These are phyloP conservation scores for Diaporthe citri DNA, from an alignment of 2,329 filamentous ascomycete genomes.

Conservation along the genomic window DNA sequence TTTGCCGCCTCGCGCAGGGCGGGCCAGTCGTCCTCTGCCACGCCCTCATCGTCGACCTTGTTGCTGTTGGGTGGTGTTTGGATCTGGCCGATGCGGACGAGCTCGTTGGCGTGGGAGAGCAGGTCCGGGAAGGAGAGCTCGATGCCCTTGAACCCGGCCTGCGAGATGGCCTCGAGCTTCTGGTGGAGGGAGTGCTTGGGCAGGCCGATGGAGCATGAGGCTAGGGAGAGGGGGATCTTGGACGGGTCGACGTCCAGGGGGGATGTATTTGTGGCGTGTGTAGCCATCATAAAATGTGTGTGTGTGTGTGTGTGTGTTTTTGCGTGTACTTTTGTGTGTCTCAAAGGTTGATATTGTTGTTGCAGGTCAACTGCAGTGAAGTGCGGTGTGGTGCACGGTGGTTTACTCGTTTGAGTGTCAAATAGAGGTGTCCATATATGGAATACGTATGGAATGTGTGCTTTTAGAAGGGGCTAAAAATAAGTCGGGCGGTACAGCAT, in stretches of 20 bases:
- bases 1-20: conserved; percentile 66
- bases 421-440: no score
- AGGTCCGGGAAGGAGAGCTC: conserved; percentile 84
- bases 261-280: not conserved
- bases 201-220: conserved; percentile 65
- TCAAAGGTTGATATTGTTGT: no score
- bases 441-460: not conserved
- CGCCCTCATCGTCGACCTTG: conserved; percentile 46
- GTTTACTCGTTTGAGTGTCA: not conserved
- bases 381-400: not conserved
- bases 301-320: not conserved
- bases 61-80: not conserved
- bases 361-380: not conserved
- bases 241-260: conserved; percentile 26
- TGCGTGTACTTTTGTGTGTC: not conserved
- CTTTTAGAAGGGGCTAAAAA: not conserved
- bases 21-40: conserved; percentile 70
- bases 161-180: conserved; percentile 73
- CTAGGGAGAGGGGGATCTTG: conserved; percentile 63
- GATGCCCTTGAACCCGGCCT: conserved; percentile 75
- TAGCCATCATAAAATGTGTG: not conserved
- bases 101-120: conserved; percentile 67
- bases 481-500: not conserved
- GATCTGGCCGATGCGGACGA: conserved; percentile 51
- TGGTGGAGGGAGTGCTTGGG: conserved; percentile 64